A percentile compares a stretch with the other conserved stretches of the same genome.
Evolutionary conservation across 2,329 filamentous ascomycete species (phyloP).

Genomic region (Triangularia setosa): DNA sequence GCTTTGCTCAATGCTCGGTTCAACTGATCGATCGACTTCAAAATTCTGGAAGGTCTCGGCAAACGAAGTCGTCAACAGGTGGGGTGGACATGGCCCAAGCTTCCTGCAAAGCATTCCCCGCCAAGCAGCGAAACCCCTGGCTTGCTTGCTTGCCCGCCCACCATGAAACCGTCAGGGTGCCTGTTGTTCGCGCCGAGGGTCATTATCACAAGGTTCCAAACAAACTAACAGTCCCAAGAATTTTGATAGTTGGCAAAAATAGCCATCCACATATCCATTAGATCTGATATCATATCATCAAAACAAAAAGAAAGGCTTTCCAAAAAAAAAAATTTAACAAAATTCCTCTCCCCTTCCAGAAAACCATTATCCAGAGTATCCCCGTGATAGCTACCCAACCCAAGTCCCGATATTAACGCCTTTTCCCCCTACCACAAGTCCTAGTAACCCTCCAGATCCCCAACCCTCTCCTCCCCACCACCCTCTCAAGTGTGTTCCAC

Average conservation of each 20-base stretch:
- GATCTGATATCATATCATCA: background rate
- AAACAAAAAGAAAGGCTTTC: background rate
- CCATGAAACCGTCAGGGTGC: background rate
- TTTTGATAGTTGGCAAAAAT: background rate
- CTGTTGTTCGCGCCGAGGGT: background rate
- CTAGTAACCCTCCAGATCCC: constrained; percentile 63
- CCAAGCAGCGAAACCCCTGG: background rate
- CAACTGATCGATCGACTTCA: background rate
- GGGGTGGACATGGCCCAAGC: background rate
- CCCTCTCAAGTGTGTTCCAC: constrained; percentile 64
- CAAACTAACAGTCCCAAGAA: background rate
- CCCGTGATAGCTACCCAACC: no score
- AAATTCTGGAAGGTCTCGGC: constrained; percentile 2
- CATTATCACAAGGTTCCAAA: no score
- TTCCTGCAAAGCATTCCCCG: background rate
- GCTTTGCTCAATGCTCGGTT: background rate
- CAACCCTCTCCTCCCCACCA: constrained; percentile 61
- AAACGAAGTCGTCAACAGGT: background rate
- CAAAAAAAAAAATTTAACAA: background rate
- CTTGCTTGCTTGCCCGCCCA: background rate
- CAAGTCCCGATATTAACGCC: background rate
- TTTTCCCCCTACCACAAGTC: constrained; percentile 41
- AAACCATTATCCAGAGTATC: background rate
- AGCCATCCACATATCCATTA: background rate
- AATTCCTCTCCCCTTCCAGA: constrained; percentile 1